phyloP scores from a whole-genome alignment of 2,329 filamentous ascomycete species.

The Cladosporium sp. region DNA sequence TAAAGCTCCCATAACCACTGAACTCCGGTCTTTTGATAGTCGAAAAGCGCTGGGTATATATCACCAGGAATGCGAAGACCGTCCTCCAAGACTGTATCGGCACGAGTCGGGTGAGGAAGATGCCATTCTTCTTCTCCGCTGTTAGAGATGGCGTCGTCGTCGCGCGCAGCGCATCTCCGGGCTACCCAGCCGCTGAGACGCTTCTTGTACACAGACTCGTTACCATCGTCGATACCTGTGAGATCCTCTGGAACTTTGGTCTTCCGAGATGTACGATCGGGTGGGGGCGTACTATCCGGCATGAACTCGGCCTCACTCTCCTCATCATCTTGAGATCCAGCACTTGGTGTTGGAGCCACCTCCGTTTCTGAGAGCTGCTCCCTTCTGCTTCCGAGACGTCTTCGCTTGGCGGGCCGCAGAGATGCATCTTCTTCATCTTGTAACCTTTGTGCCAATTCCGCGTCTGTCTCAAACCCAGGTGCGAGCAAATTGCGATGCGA shows the following conservation, averaged over 20 bases:
- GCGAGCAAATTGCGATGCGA: constrained; percentile 52
- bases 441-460: constrained; percentile 31
- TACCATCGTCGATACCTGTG: constrained; percentile 78
- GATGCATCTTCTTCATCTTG: constrained; percentile 41
- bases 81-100: constrained; percentile 73
- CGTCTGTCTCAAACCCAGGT: constrained; percentile 47
- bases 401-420: constrained; percentile 43
- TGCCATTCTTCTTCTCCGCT: constrained; percentile 67
- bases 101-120: constrained; percentile 78
- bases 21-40: constrained; percentile 95
- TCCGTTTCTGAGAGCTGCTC: constrained; percentile 17
- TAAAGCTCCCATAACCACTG: constrained; percentile 95
- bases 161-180: constrained; percentile 61
- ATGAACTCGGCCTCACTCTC: constrained; percentile 35
- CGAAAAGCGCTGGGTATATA: constrained; percentile 87
- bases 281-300: constrained; percentile 39
- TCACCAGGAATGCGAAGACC: constrained; percentile 84
- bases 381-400: constrained; percentile 36
- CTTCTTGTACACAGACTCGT: constrained; percentile 75
- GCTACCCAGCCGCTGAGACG: constrained; percentile 75
- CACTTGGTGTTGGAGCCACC: constrained; percentile 28
- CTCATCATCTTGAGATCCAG: constrained; percentile 39
- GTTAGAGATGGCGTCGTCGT: constrained; percentile 38
- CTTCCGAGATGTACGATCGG: constrained; percentile 42
- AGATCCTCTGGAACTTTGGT: constrained; percentile 53